Percentiles rank a stretch among this genome's conserved stretches.
These are phyloP conservation scores for Wickerhamomyces sp. DNA, from an alignment of 1,139 yeast genomes.

Conservation along the genomic window DNA sequence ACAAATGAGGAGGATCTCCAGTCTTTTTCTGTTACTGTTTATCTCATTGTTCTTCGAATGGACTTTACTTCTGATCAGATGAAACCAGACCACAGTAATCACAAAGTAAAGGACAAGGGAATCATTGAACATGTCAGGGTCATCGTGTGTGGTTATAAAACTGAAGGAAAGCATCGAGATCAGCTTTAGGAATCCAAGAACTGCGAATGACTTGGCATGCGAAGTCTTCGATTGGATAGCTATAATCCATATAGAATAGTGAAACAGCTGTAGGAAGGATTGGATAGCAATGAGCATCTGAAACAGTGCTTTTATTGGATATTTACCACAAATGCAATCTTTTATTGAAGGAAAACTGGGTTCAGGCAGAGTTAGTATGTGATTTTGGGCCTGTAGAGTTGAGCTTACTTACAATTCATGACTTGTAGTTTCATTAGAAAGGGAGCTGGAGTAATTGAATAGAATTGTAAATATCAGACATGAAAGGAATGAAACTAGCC, in stretches of 20 bases:
- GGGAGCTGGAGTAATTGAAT: conserved; percentile 7
- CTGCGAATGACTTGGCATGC: neutral
- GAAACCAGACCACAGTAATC: conserved; percentile 9
- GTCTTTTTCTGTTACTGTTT: conserved; percentile 1
- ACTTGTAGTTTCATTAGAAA: conserved; percentile 9
- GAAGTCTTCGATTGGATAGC: neutral
- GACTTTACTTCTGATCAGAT: conserved; percentile 2
- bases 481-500: conserved; percentile 6
- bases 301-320: conserved; percentile 14
- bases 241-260: neutral
- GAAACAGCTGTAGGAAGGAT: conserved; percentile 7
- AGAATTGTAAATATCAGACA: conserved; percentile 6
- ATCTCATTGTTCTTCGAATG: neutral
- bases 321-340: conserved; percentile 8
- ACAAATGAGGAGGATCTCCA: conserved; percentile 1
- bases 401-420: conserved; percentile 12
- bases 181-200: neutral
- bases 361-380: neutral
- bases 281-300: conserved; percentile 11
- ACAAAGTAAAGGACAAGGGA: conserved; percentile 7
- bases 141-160: conserved; percentile 10
- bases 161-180: conserved; percentile 7
- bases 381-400: too few relatives aligned
- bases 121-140: conserved; percentile 5
- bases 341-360: conserved; percentile 13